Evolutionary conservation across 371 early-diverging fungal species (phyloP), one percentile per base, ranked within the genome.

Genomic region (Rhizopus sp.): DNA sequence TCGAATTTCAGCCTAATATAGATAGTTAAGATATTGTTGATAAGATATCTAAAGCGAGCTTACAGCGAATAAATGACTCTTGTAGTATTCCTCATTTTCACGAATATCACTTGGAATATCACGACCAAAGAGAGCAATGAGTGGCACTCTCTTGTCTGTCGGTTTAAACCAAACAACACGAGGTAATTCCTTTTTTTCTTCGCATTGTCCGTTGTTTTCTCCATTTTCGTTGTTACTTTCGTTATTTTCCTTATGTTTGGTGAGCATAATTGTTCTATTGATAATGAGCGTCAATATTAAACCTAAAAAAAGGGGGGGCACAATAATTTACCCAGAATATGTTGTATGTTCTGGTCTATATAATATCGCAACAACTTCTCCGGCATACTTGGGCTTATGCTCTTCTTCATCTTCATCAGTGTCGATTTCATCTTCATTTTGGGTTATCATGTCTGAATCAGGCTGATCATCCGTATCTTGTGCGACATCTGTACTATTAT

Each of bases 151-250:
- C 49, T 80, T 78, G 66, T 92, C 91, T 4, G 77, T 80, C 7
- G 93, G 92, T 64, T 81, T 83, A 73, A 93, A 91, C 91, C 91
- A 92, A n/a, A 85, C 80, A 17, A 81, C 72, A 32, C 70, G 59
- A 2, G 68, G 65, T 44, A 17, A 30, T 2, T 52, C 53, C 13
- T 61, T 49, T 31, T 49, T 7, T 1, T 5, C n/a, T 15, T 34
- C 32, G 35, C 33, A n/a, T 37, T 31, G 15, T 32, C 3, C 17
- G 32, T 32, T 7, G 35, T 35, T 16, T 30, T 35, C 37, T 12
- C 1, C 30, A 46, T 16, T 23, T 1, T 1, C 9, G 7, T 46
- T 29, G 15, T 1, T 12, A 47, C 4, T 4, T 17, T 47, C 35
- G 16, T 37, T 29, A 29, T 7, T 35, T 7, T 35, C 35, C 34